These are phyloP conservation scores for Aspergillus ochraceoroseus DNA, from an alignment of 2,329 filamentous ascomycete genomes.

Conservation along the genomic window DNA sequence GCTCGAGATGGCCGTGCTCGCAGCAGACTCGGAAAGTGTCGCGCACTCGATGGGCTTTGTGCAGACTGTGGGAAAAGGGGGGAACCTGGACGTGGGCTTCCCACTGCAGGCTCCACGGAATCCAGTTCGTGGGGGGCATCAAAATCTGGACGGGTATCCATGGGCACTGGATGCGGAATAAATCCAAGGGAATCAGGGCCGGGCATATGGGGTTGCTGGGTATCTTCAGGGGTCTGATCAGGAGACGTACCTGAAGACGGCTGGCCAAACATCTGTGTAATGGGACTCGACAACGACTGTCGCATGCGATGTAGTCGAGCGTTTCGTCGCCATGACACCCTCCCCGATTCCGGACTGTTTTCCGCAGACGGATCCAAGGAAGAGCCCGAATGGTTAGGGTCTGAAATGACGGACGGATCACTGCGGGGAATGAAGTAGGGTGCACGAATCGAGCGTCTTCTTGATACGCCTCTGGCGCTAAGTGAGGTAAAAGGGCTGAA, in stretches of 20 bases:
- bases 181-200: slow-evolving; percentile 33
- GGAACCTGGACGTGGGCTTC: slow-evolving; percentile 28
- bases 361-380: slow-evolving; percentile 28
- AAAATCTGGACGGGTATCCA: slow-evolving; percentile 41
- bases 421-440: slow-evolving; percentile 40
- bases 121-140: slow-evolving; percentile 42
- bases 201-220: slow-evolving; percentile 29
- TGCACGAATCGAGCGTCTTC: slow-evolving; percentile 38
- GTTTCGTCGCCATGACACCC: slow-evolving; percentile 39
- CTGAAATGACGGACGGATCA: slow-evolving; percentile 31
- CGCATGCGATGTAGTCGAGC: slow-evolving; percentile 42
- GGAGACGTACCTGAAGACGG: slow-evolving; percentile 25
- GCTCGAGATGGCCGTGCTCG: slow-evolving; percentile 53
- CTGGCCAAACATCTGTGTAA: slow-evolving; percentile 44
- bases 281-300: slow-evolving; percentile 42
- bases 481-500: slow-evolving; percentile 42
- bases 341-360: slow-evolving; percentile 26
- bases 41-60: slow-evolving; percentile 32
- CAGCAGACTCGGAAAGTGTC: slow-evolving; percentile 42
- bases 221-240: slow-evolving; percentile 23
- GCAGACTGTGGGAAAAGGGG: slow-evolving; percentile 26
- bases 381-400: slow-evolving; percentile 25
- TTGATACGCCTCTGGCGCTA: slow-evolving; percentile 37
- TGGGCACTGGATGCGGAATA: slow-evolving; percentile 35
- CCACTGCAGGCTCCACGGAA: slow-evolving; percentile 39